phyloP scores from a whole-genome alignment of 805 yeast genomes.

The Hyphopichia homilentoma region DNA sequence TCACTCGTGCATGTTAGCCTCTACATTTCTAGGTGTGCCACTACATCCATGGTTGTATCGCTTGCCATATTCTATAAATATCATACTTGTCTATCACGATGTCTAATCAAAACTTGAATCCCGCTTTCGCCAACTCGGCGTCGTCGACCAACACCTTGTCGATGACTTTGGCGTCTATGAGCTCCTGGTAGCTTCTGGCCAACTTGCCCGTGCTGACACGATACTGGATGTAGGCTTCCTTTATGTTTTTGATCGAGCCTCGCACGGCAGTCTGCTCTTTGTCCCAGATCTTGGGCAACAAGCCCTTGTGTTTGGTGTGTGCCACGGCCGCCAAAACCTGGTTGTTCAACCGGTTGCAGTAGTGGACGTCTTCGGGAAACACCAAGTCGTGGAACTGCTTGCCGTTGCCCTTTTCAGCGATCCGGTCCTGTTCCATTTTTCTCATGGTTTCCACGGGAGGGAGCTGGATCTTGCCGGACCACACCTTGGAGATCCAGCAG shows the following conservation, averaged over 20 bases:
- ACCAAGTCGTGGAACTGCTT: slow-evolving; percentile 32
- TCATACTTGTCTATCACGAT: no score
- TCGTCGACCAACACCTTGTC: slow-evolving; percentile 13
- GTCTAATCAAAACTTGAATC: slow-evolving; percentile 7
- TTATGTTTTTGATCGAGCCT: slow-evolving; percentile 39
- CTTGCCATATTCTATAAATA: no score
- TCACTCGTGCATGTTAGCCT: no score
- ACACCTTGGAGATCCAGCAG: slow-evolving; percentile 33
- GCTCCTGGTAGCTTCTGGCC: slow-evolving; percentile 36
- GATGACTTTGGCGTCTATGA: slow-evolving; percentile 34
- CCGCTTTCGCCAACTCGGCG: slow-evolving; percentile 11
- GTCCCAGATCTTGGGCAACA: slow-evolving; percentile 52
- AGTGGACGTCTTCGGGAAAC: slow-evolving; percentile 55
- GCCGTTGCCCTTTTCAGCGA: slow-evolving; percentile 12
- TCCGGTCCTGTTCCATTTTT: slow-evolving; percentile 22
- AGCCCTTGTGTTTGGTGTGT: slow-evolving; percentile 25
- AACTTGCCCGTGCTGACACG: slow-evolving; percentile 32
- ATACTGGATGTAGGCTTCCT: slow-evolving; percentile 42
- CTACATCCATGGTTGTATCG: no score
- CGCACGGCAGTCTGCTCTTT: slow-evolving; percentile 41
- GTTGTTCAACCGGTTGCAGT: slow-evolving; percentile 39
- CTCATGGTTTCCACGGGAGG: slow-evolving; percentile 35
- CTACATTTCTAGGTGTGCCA: no score
- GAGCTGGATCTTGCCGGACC: slow-evolving; percentile 33
- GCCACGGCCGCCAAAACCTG: slow-evolving; percentile 10